Base-by-base conservation (phyloP, 2,329 filamentous ascomycete species). In the Talaromyces piceae region DNA sequence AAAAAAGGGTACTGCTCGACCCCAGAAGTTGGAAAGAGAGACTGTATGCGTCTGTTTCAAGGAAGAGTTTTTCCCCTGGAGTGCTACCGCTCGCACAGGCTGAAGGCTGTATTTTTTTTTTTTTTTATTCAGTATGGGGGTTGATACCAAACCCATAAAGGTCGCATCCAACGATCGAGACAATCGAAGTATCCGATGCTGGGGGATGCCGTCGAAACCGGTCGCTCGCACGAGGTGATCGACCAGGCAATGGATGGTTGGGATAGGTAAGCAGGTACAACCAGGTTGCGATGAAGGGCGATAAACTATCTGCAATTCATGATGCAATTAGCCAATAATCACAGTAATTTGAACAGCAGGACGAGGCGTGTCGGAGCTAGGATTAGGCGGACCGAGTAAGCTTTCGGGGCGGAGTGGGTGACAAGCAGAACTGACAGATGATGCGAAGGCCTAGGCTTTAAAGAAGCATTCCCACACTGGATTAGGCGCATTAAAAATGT, bases 101-200 rank as follows among this genome's bases (percentile, higher is more conserved):
- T 12, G 25, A 13, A 20, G 27, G 11, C 18, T 12, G n/a, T 13
- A 23, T 41, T 46, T 46, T 41, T 41, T 31, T 46, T 26, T 30
- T 41, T 46, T 46, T 41, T 41, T 31, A 46, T 26, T 46, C n/a
- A 46, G 43, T 20, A 41, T 31, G 46, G 41, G 33, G 30, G 33
- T 39, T 47, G 41, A 33, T 43, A 47, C 39, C 28, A 50, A 53
- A 45, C 41, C 51, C 41, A 53, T 53, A 53, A 50, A 26, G 44
- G 11, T 26, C 33, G 6, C 16, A n/a, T 18, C 8, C 12, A 46
- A 28, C 5, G 22, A 46, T 31, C 6, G 13, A 13, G 39, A 43
- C 20, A 16, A 16, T 3, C n/a, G 11, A 5, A 23, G 23, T 20
- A 25, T 22, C 7, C 6, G n/a, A 43, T 39, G 45, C 43, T 28